phyloP scores from a whole-genome alignment of 768 basidiomycete genomes.

The Rhodotorula diobovata region DNA sequence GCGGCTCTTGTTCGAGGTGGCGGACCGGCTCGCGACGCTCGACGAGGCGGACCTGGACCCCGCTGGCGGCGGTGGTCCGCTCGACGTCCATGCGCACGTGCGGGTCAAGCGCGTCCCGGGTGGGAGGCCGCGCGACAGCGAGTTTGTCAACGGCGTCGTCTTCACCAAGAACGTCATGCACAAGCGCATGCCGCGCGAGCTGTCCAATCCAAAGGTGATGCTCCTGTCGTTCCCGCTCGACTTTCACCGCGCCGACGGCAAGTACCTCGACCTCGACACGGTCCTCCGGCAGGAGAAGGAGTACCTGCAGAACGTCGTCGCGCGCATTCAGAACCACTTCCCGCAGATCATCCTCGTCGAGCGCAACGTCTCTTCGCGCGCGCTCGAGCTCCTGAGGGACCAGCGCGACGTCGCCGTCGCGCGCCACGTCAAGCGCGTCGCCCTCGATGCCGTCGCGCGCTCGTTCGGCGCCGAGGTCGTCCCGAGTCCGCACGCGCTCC shows the following conservation, averaged over 20 bases:
- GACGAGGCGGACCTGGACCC: slow-evolving; percentile 34
- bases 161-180: slow-evolving; percentile 98
- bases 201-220: slow-evolving; percentile 88
- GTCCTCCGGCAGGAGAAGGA: slow-evolving; percentile 88
- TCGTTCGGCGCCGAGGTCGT: slow-evolving; percentile 94
- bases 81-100: slow-evolving; percentile 90
- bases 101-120: slow-evolving; percentile 99
- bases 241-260: slow-evolving; percentile 63
- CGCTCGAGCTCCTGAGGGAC: slow-evolving; percentile 72
- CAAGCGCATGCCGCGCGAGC: slow-evolving; percentile 80
- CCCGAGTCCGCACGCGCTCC: slow-evolving; percentile 50
- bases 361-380: slow-evolving; percentile 82
- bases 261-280: slow-evolving; percentile 88
- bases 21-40: slow-evolving; percentile 59
- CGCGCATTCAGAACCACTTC: slow-evolving; percentile 79
- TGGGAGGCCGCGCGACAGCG: slow-evolving; percentile 82
- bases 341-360: slow-evolving; percentile 91
- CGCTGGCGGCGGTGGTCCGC: slow-evolving; percentile 59
- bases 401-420: slow-evolving; percentile 83
- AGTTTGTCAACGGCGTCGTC: slow-evolving; percentile 93
- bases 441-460: slow-evolving; percentile 78
- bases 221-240: slow-evolving; percentile 69
- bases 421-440: slow-evolving; percentile 77
- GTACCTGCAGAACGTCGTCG: slow-evolving; percentile 79
- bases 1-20: slow-evolving; percentile 75